These are phyloP conservation scores for Fusarium devonianum DNA, from an alignment of 2,329 filamentous ascomycete species.

Conservation along the genomic window DNA sequence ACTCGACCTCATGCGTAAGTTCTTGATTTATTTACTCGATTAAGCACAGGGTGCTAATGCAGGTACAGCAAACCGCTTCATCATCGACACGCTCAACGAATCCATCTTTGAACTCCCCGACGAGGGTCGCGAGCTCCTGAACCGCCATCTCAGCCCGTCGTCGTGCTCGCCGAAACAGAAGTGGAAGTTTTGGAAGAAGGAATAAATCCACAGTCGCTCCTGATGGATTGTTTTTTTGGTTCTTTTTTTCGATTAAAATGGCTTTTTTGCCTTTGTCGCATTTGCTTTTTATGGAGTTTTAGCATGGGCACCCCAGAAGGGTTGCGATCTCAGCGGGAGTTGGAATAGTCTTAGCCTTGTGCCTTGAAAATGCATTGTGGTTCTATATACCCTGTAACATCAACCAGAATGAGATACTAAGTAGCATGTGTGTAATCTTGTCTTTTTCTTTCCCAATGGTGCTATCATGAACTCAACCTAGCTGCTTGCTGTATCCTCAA, in stretches of 20 bases:
- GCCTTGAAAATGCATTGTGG: not conserved
- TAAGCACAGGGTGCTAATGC: not conserved
- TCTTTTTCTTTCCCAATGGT: too few relatives aligned
- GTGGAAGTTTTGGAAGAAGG: conserved; percentile 43
- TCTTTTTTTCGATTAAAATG: not conserved
- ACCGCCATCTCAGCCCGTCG: conserved; percentile 40
- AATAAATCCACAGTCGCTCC: conserved; percentile 1
- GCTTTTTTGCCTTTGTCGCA: not conserved
- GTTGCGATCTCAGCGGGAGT: not conserved
- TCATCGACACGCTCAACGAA: conserved; percentile 51
- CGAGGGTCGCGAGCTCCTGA: conserved; percentile 47
- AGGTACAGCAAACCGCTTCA: conserved; percentile 49
- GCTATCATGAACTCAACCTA: too few relatives aligned
- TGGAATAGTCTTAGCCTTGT: not conserved
- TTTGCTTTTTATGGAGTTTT: not conserved
- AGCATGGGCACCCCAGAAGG: not conserved
- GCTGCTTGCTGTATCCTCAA: too few relatives aligned
- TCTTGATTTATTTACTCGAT: not conserved
- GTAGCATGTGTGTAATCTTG: too few relatives aligned
- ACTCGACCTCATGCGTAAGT: conserved; percentile 55
- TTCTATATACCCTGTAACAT: not conserved
- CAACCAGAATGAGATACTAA: conserved; percentile 9
- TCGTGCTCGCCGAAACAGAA: conserved; percentile 32
- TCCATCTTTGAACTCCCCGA: conserved; percentile 48
- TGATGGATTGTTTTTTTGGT: not conserved